Percentiles rank a stretch among this genome's conserved stretches.
These are phyloP conservation scores for Syzygium jambos DNA, from an alignment of 345 rosid genomes.

Conservation along the genomic window DNA sequence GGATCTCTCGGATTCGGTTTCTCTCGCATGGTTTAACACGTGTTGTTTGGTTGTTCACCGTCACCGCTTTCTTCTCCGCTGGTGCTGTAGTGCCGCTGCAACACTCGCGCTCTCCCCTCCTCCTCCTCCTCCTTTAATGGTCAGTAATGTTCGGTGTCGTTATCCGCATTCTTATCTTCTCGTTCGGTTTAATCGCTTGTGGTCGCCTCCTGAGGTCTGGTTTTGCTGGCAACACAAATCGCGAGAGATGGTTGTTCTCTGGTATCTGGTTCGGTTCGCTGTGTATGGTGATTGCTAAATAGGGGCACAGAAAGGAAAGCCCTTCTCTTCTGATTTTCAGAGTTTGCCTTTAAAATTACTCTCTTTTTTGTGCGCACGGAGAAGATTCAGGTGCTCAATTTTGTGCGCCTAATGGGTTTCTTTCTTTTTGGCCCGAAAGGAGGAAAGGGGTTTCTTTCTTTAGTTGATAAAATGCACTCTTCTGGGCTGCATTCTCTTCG, in stretches of 20 bases:
- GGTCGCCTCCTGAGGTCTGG: background rate
- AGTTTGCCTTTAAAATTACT: background rate
- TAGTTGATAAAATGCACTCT: background rate
- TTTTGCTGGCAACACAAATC: background rate
- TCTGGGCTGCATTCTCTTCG: background rate
- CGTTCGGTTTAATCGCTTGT: background rate
- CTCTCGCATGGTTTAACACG: background rate
- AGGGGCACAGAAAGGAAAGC: background rate
- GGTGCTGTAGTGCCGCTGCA: background rate
- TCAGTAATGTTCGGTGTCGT: background rate
- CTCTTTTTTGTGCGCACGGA: background rate
- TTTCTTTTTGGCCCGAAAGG: background rate
- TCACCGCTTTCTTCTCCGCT: background rate
- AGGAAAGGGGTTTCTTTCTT: background rate
- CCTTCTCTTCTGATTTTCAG: background rate
- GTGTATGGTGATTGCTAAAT: background rate
- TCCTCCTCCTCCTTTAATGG: background rate
- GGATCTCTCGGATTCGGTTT: background rate
- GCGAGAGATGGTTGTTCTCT: background rate
- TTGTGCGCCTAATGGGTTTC: background rate
- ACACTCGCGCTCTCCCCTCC: background rate
- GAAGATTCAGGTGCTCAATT: background rate
- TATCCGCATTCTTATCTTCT: background rate
- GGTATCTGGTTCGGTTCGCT: background rate
- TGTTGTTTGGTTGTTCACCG: background rate